A percentile compares a stretch with the other conserved stretches of the same genome.
phyloP scores from a whole-genome alignment of 2,329 filamentous ascomycete species.

The Sporothrix variecibatus region DNA sequence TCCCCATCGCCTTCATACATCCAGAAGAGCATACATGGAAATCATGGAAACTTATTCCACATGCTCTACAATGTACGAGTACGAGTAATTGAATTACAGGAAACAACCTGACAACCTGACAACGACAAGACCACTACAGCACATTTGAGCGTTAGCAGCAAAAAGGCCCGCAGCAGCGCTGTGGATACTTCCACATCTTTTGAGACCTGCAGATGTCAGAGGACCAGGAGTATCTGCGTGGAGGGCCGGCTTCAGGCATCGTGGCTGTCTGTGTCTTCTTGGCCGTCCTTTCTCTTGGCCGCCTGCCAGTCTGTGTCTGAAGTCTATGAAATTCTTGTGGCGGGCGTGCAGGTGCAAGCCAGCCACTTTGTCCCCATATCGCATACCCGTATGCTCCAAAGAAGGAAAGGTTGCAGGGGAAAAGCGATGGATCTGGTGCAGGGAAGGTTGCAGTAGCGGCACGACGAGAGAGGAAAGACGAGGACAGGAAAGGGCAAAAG shows the following conservation, averaged over 20 bases:
- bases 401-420: constrained; percentile 10
- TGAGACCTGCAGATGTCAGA: constrained; percentile 16
- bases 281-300: background rate
- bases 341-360: background rate
- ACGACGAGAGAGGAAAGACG: constrained; percentile 11
- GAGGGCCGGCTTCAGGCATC: background rate
- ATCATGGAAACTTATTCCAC: constrained; percentile 13
- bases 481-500: background rate
- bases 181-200: constrained; percentile 10
- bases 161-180: constrained; percentile 7
- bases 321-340: background rate
- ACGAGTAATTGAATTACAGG: constrained; percentile 14
- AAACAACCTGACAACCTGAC: background rate
- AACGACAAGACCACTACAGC: background rate
- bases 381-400: background rate
- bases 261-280: background rate
- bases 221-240: background rate
- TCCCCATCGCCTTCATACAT: background rate
- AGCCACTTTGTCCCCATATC: background rate
- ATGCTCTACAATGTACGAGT: background rate
- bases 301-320: background rate
- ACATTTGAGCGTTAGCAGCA: background rate
- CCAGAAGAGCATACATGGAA: background rate
- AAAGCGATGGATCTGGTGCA: constrained; percentile 20
- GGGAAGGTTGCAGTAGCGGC: constrained; percentile 11